Evolutionary conservation across 441 rosid genomes (phyloP), one percentile per base, ranked within the genome.

Genomic region (Gossypium gossypioides): DNA sequence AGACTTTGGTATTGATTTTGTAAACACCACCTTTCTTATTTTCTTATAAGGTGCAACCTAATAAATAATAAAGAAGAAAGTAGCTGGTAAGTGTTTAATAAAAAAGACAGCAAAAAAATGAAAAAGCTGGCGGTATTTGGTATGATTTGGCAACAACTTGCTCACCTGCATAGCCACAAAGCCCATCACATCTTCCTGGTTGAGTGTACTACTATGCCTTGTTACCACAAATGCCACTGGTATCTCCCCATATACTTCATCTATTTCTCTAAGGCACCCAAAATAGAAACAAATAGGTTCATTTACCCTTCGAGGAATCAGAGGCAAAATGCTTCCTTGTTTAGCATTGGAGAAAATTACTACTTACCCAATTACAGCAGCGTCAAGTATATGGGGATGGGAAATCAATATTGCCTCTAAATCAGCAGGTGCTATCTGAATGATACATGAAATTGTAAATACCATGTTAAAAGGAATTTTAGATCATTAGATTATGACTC

Each of bases 371-470:
- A 87, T 85, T 54, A 91, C 92, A 51, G 93, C 96, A 44, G 83
- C 91, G 71, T 93, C 98, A 3, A 83, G 76, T 60, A 93, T 84
- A 64, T 85, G 87, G 3, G 95, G 95, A 82, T 91, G 93, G 68
- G 84, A 70, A 71, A 87, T 83, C 75, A 91, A 71, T 32, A 84
- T 77, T 58, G 91, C 86, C 78, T 91, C 98, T 46, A 93, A 82
- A 84, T 91, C 97, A 74, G 95, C 96, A 74, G 97, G 97, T 56
- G 98, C 88, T 51, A 93, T 86, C 97, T 91, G 91, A 68, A 69
- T 16, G 29, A 12, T 40, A 67, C 37, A 67, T 55, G 29, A 19
- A 12, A 25, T 24, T 15, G 29, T 46, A 25, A 15, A 48, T n/a
- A 48, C 37, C 56, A 16, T 18, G 3, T 1, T 51, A 3, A 15